Evolutionary conservation across 805 yeast genomes (phyloP).

Genomic region (Tetrapisispora pingtungensis): DNA sequence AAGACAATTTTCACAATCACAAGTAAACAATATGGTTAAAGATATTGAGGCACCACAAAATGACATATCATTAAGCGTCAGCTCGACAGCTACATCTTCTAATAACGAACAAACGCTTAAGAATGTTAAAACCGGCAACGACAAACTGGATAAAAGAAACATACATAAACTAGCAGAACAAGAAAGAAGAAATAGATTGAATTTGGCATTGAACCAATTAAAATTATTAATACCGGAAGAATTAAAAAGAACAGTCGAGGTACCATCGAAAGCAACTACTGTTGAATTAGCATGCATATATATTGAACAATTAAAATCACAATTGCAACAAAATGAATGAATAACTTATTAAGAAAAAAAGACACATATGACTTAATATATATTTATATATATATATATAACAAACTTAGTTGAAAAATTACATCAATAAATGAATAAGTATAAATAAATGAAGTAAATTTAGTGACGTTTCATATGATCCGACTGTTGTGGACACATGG

Average conservation of each 20-base stretch:
- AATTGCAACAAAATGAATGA: neutral
- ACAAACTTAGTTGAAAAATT: too few species aligned
- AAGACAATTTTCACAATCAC: conserved; percentile 3
- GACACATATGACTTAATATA: too few species aligned
- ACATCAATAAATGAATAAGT: too few species aligned
- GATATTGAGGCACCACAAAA: neutral
- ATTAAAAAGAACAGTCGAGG: conserved; percentile 44
- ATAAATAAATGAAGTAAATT: too few species aligned
- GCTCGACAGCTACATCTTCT: too few species aligned
- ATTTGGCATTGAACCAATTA: conserved; percentile 71
- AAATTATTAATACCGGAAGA: conserved; percentile 56
- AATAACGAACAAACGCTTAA: too few species aligned
- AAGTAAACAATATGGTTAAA: conserved; percentile 1
- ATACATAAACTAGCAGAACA: conserved; percentile 90
- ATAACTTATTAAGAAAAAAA: neutral
- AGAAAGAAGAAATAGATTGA: conserved; percentile 89
- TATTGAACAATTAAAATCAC: conserved; percentile 33
- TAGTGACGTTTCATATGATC: too few species aligned
- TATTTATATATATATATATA: neutral
- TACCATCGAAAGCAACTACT: conserved; percentile 89
- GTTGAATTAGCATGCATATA: conserved; percentile 79
- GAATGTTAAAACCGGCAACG: neutral
- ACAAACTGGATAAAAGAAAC: conserved; percentile 18
- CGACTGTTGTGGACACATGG: too few species aligned
- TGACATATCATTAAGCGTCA: too few species aligned